Evolutionary conservation across 768 basidiomycete species (phyloP).

Genomic region (Mycena metata): DNA sequence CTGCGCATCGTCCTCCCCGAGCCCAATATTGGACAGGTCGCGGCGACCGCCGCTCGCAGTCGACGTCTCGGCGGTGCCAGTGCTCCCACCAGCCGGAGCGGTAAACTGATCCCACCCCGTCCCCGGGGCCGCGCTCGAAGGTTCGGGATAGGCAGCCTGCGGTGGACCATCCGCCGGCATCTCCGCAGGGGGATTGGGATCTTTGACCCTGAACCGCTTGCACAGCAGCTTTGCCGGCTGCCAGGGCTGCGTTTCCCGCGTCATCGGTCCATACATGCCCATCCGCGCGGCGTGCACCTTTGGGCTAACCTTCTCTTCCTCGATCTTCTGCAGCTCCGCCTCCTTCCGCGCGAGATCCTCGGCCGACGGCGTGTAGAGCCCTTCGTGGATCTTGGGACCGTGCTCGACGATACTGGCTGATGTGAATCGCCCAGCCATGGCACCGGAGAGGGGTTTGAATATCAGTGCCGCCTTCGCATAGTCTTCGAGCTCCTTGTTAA

Average conservation of each 20-base stretch:
- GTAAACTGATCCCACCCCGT: conserved; percentile 34
- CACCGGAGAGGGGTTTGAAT: conserved; percentile 92
- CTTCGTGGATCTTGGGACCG: conserved; percentile 73
- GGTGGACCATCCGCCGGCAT: conserved; percentile 47
- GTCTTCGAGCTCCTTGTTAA: conserved; percentile 86
- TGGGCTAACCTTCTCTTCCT: conserved; percentile 76
- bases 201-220: conserved; percentile 93
- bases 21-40: conserved; percentile 86
- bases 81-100: conserved; percentile 21
- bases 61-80: conserved; percentile 33
- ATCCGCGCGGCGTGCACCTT: conserved; percentile 84
- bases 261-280: conserved; percentile 93
- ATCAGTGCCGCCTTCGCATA: conserved; percentile 90
- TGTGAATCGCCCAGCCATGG: conserved; percentile 96
- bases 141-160: conserved; percentile 37
- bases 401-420: conserved; percentile 80
- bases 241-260: conserved; percentile 81
- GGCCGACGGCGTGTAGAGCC: conserved; percentile 71
- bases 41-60: conserved; percentile 51
- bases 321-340: conserved; percentile 56
- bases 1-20: conserved; percentile 94
- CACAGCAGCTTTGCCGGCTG: conserved; percentile 89
- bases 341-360: conserved; percentile 61
- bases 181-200: conserved; percentile 77
- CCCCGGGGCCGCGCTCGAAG: conserved; percentile 40